Evolutionary conservation across 257 asterid species (phyloP).

Genomic region (Linderniella brevidens): DNA sequence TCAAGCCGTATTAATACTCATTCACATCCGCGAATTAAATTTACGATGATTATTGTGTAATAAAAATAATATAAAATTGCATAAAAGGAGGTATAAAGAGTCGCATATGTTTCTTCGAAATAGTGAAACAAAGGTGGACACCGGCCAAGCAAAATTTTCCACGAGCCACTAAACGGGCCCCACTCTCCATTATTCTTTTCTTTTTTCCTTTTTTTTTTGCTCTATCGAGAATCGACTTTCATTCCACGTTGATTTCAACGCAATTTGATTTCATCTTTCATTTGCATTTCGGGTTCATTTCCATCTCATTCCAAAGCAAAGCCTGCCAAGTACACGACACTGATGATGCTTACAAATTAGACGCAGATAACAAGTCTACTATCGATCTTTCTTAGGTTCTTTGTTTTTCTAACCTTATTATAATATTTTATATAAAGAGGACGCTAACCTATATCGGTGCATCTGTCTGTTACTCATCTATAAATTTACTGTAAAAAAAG

Average conservation of each 20-base stretch:
- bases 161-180: background rate
- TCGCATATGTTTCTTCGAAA: conserved; percentile 15
- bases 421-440: no score
- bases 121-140: conserved; percentile 38
- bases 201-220: conserved; percentile 14
- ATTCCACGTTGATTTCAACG: conserved; percentile 41
- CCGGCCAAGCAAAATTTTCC: conserved; percentile 27
- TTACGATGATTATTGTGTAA: no score
- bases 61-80: no score
- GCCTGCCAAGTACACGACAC: conserved; percentile 8
- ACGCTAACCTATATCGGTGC: no score
- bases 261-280: conserved; percentile 9
- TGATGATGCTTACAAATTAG: background rate
- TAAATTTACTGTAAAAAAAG: no score
- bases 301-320: conserved; percentile 12
- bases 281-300: conserved; percentile 22
- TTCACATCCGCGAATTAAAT: no score
- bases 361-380: background rate
- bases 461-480: no score
- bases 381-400: no score
- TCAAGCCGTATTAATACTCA: no score
- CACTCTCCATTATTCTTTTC: conserved; percentile 5
- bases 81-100: conserved; percentile 52
- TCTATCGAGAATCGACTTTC: no score
- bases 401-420: no score